Evolutionary conservation across 345 rosid species (phyloP).

Genomic region (Garcia nutans): DNA sequence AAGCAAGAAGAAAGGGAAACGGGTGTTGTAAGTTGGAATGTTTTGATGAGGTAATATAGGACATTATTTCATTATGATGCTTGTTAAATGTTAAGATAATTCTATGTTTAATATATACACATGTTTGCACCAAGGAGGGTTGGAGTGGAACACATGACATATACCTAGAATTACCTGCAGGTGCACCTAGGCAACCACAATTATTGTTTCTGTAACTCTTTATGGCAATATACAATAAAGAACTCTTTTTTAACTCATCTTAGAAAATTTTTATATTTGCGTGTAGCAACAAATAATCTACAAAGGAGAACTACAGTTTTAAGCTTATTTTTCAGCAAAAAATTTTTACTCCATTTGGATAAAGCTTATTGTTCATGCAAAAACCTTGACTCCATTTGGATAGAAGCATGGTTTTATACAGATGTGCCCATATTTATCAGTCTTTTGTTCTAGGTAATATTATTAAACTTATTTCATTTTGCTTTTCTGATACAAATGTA

Average conservation of each 20-base stretch:
- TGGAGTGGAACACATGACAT: background rate
- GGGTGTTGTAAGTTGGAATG: conserved; percentile 83
- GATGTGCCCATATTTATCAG: background rate
- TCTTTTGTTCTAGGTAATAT: background rate
- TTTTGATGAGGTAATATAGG: conserved; percentile 57
- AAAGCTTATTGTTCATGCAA: too few species aligned
- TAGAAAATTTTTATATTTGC: background rate
- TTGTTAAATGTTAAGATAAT: too few species aligned
- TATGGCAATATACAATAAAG: background rate
- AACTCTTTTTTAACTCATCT: background rate
- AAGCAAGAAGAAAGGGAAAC: conserved; percentile 97
- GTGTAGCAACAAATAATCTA: too few species aligned
- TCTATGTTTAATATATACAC: too few species aligned
- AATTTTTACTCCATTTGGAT: too few species aligned
- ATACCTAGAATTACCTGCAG: background rate
- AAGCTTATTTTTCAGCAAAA: too few species aligned
- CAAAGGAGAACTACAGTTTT: too few species aligned
- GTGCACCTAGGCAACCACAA: background rate
- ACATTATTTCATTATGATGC: background rate
- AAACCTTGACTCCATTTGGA: background rate
- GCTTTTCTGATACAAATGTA: background rate
- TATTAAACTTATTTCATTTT: background rate
- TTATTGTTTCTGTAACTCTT: background rate
- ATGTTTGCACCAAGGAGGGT: too few species aligned
- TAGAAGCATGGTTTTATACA: background rate